Conservation (phyloP, 345 rosid genomes). For the Brassica incana region DNA sequence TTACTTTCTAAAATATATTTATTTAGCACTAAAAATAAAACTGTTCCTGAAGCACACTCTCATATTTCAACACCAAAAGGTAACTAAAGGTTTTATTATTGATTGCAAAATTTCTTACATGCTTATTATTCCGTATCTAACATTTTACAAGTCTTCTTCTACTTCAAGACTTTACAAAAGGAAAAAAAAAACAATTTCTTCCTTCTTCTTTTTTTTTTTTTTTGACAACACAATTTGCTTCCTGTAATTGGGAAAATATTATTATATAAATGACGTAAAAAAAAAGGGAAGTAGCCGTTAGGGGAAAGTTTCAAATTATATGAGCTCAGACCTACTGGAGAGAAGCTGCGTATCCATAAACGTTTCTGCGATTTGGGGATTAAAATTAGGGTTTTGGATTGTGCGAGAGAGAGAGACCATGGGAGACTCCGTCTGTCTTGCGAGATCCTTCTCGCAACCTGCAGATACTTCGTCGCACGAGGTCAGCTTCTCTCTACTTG, state of each 20-base stretch:
- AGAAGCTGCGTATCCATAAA: background rate
- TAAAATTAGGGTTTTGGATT: constrained; percentile 27
- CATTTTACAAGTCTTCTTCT: too few species aligned
- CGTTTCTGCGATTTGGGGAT: constrained; percentile 22
- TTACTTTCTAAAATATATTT: too few species aligned
- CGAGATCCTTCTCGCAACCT: constrained; percentile 88
- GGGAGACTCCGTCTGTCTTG: constrained; percentile 47
- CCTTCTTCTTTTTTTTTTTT: too few species aligned
- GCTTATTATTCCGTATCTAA: too few species aligned
- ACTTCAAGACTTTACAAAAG: too few species aligned
- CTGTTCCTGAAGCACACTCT: too few species aligned
- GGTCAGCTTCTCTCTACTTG: constrained; percentile 43
- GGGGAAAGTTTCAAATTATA: constrained; percentile 25
- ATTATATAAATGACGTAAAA: constrained; percentile 12
- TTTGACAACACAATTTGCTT: too few species aligned
- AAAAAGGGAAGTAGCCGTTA: constrained; percentile 35
- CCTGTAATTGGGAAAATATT: background rate
- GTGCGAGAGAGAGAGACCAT: constrained; percentile 5
- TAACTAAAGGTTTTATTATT: too few species aligned
- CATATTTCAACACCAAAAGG: too few species aligned
- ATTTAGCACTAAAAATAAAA: too few species aligned
- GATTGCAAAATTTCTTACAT: too few species aligned
- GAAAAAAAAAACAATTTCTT: too few species aligned
- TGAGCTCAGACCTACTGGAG: constrained; percentile 22
- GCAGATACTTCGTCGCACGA: constrained; percentile 53